Evolutionary conservation across 257 asterid species (phyloP).

Genomic region (Nicotiana sylvestris): DNA sequence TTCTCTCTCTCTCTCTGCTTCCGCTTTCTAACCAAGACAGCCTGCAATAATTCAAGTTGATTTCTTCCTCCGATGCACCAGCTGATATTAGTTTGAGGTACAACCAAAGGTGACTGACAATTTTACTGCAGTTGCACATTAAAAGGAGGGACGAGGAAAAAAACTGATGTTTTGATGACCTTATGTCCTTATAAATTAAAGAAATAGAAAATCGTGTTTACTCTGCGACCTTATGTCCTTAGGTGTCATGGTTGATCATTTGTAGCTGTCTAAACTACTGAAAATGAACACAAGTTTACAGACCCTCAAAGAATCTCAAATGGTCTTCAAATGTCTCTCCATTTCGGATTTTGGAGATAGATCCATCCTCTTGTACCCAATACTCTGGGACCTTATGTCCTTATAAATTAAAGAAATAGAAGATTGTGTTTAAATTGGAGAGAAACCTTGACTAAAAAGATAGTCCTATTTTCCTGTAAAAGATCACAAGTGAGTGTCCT

Average conservation of each 20-base stretch:
- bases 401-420: neutral
- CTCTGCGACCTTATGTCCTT: too few species aligned
- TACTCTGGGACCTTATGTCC: too few species aligned
- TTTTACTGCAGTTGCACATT: neutral
- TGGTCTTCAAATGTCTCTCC: constrained; percentile 82
- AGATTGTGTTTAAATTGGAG: neutral
- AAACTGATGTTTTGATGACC: neutral
- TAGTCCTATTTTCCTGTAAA: neutral
- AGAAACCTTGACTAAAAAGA: neutral
- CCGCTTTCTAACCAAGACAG: too few species aligned
- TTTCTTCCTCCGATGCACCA: neutral
- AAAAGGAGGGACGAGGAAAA: neutral
- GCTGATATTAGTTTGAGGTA: neutral
- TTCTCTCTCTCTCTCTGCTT: too few species aligned
- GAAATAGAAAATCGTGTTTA: neutral
- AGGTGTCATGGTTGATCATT: too few species aligned
- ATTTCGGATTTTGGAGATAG: constrained; percentile 63
- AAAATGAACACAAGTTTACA: constrained; percentile 18
- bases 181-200: neutral
- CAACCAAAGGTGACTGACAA: neutral
- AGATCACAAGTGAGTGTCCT: neutral
- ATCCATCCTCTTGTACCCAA: constrained; percentile 79
- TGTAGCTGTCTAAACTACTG: neutral
- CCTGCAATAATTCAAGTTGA: neutral
- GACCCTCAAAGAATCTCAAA: constrained; percentile 67